Evolutionary conservation across 169 alveolate genomes (phyloP), one percentile per base, ranked within the genome.

Genomic region (Cryptosporidium muris): DNA sequence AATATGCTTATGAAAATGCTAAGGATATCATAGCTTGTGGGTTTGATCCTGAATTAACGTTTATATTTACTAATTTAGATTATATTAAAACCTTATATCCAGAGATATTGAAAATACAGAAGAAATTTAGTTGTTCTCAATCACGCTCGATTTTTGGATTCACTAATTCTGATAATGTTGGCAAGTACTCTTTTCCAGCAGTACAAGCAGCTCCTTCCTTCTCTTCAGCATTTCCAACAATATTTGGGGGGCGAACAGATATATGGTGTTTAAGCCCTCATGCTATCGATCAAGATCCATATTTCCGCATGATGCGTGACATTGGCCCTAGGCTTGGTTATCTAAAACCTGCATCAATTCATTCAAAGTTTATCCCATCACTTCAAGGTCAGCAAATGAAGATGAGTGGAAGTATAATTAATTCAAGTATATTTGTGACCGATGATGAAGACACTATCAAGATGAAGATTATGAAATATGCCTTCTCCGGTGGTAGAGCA

Each of bases 211-310:
- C 97, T 25, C 98, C 99, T 2, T 93, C 98, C 12, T 95, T 96
- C 89, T 95, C 98, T 64, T 95, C 94, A 63, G 90, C 99, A 53
- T 97, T 96, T 92, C 98, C 98, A 11, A 95, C 93, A 43, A 94
- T 97, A 38, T 96, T 96, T 66, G 96, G 97, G n/a, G 89, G 91
- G 48, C 89, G 94, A 53, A 93, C 90, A 51, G 95, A 95, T 66
- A 94, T 96, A 40, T 96, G 95, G 11, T 96, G 98, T 80, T 92
- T 97, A 43, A 95, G 95, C 11, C 99, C 99, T 8, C 96, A 97
- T 65, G 99, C 99, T 2, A 98, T 98, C n/a, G 99, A 98, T 85
- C 98, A 98, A 93, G 99, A 98, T 81, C 99, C 99, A n/a, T 98
- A 97, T 91, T 98, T 98, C 91, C 90, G 99, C 89, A 93, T 97